Conservation (phyloP, 1,284 basidiomycete genomes). For the Agroathelia rolfsii region DNA sequence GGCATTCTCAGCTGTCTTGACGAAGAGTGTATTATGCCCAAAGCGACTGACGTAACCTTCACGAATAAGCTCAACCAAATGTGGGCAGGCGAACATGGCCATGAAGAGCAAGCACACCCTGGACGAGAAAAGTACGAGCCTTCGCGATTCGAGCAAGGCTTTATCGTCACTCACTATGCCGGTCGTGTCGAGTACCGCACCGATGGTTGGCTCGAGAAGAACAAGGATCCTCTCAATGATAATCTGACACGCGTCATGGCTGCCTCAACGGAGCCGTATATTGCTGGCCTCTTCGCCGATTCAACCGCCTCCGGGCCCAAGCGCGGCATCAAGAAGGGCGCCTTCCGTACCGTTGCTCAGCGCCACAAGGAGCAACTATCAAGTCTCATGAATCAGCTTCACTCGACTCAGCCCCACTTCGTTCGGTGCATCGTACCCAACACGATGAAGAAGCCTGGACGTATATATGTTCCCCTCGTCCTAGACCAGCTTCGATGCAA, state of each 20-base stretch:
- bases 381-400: slow-evolving; percentile 86
- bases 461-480: slow-evolving; percentile 89
- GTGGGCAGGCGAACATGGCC: slow-evolving; percentile 45
- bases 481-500: slow-evolving; percentile 97
- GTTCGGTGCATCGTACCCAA: slow-evolving; percentile 99
- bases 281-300: slow-evolving; percentile 81
- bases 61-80: slow-evolving; percentile 82
- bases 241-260: slow-evolving; percentile 88
- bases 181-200: slow-evolving; percentile 96
- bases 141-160: slow-evolving; percentile 87
- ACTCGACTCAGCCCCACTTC: slow-evolving; percentile 96
- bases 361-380: slow-evolving; percentile 94
- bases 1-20: slow-evolving; percentile 93
- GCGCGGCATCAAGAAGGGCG: slow-evolving; percentile 85
- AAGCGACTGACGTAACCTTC: slow-evolving; percentile 91
- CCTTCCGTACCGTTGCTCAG: slow-evolving; percentile 93
- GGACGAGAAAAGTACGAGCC: slow-evolving; percentile 81
- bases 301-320: slow-evolving; percentile 30
- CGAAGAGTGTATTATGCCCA: slow-evolving; percentile 99
- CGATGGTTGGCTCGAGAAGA: slow-evolving; percentile 97
- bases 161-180: slow-evolving; percentile 94
- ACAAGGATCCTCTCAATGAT: slow-evolving; percentile 98
- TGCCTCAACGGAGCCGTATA: slow-evolving; percentile 74
- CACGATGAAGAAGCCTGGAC: slow-evolving; percentile 82
- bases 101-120: slow-evolving; percentile 52